Conservation (phyloP, 2,329 filamentous ascomycete species). For the Claviceps monticola region DNA sequence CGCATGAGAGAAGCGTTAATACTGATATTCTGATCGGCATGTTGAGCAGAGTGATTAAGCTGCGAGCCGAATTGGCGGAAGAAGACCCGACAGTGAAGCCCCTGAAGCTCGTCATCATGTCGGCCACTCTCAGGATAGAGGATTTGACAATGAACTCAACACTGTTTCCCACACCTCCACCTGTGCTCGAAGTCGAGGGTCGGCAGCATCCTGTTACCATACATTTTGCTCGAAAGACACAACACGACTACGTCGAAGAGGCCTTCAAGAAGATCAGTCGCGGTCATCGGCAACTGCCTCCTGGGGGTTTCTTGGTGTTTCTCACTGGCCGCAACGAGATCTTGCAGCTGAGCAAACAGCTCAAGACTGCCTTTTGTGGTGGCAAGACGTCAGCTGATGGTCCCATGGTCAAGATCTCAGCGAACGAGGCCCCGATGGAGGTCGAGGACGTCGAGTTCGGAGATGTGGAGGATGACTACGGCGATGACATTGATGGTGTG, state of each 20-base stretch:
- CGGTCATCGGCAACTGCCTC: conserved; percentile 80
- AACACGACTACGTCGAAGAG: conserved; percentile 81
- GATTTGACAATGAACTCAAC: conserved; percentile 77
- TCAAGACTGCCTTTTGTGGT: conserved; percentile 57
- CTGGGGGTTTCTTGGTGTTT: conserved; percentile 86
- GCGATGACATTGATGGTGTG: conserved; percentile 44
- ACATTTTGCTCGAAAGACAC: conserved; percentile 75
- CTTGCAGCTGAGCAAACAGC: conserved; percentile 59
- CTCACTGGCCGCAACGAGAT: conserved; percentile 93
- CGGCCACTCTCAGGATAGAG: conserved; percentile 78
- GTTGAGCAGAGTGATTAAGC: conserved; percentile 79
- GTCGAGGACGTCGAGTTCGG: conserved; percentile 80
- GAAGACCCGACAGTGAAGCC: conserved; percentile 61
- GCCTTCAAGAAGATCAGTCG: conserved; percentile 74
- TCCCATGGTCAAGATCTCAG: conserved; percentile 60
- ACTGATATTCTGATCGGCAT: conserved; percentile 98
- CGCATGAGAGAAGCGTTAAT: conserved; percentile 92
- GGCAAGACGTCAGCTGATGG: conserved; percentile 41
- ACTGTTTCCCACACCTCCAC: conserved; percentile 66
- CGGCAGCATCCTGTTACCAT: conserved; percentile 81
- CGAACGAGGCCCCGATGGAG: conserved; percentile 66
- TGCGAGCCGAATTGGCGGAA: conserved; percentile 59
- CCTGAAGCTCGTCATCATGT: conserved; percentile 95
- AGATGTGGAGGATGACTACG: conserved; percentile 49
- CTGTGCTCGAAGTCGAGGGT: conserved; percentile 79